A percentile compares a stretch with the other conserved stretches of the same genome.
phyloP scores from a whole-genome alignment of 352 stramenopile species.

The Phytophthora tentaculata region DNA sequence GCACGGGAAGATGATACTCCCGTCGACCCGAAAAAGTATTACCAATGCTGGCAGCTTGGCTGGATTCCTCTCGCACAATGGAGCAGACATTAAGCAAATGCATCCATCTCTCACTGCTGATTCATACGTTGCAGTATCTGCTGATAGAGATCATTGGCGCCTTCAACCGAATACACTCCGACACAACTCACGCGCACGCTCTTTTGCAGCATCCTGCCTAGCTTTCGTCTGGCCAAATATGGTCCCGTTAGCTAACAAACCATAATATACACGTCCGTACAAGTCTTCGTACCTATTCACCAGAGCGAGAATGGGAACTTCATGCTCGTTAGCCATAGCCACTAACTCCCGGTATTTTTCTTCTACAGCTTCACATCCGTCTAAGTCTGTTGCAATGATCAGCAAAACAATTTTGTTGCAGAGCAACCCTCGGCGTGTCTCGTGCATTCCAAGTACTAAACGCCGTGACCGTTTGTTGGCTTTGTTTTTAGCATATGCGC shows the following conservation, averaged over 20 bases:
- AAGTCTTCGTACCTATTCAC: slow-evolving; percentile 46
- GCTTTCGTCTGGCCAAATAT: slow-evolving; percentile 68
- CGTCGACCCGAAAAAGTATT: slow-evolving; percentile 45
- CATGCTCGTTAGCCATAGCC: slow-evolving; percentile 52
- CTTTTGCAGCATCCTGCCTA: slow-evolving; percentile 94
- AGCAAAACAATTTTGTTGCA: slow-evolving; percentile 87
- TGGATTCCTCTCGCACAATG: slow-evolving; percentile 17
- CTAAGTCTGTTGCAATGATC: slow-evolving; percentile 91
- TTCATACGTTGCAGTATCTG: slow-evolving; percentile 40
- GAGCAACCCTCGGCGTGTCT: slow-evolving; percentile 89
- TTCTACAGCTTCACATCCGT: slow-evolving; percentile 78
- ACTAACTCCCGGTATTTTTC: slow-evolving; percentile 89
- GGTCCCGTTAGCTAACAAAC: background rate
- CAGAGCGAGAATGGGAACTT: slow-evolving; percentile 52
- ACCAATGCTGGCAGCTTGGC: slow-evolving; percentile 47
- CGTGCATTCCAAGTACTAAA: slow-evolving; percentile 92
- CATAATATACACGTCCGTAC: background rate
- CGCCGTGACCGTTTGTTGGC: slow-evolving; percentile 56
- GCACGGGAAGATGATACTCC: slow-evolving; percentile 7
- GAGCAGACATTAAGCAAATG: background rate
- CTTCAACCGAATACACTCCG: slow-evolving; percentile 94
- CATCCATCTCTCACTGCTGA: background rate
- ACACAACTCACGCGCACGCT: slow-evolving; percentile 94
- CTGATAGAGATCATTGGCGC: slow-evolving; percentile 91
- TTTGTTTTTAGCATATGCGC: slow-evolving; percentile 61